Evolutionary conservation across 148 eudicot species (phyloP).

Genomic region (Silene conica): DNA sequence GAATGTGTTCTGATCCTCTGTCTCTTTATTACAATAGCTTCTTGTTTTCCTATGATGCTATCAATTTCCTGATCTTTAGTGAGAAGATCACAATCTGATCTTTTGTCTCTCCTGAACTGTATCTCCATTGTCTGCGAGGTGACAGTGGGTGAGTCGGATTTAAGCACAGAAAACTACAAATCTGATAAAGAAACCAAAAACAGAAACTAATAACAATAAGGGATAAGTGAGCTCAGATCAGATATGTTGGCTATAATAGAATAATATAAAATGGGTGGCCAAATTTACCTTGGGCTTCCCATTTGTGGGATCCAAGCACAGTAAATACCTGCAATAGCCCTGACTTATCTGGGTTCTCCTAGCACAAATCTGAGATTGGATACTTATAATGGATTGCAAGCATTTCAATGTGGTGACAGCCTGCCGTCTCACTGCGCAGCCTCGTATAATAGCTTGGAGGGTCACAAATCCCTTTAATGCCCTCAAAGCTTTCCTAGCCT

Average conservation of each 20-base stretch:
- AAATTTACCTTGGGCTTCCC: slow-evolving; percentile 20
- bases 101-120: slow-evolving; percentile 40
- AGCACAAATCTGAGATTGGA: slow-evolving; percentile 65
- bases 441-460: slow-evolving; percentile 78
- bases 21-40: slow-evolving; percentile 40
- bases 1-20: slow-evolving; percentile 52
- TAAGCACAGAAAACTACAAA: no score
- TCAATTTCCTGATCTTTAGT: slow-evolving; percentile 52
- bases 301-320: slow-evolving; percentile 4
- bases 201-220: not conserved
- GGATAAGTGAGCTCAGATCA: no score
- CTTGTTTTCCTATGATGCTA: slow-evolving; percentile 42
- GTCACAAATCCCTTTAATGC: slow-evolving; percentile 77
- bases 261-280: not conserved
- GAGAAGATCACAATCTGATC: slow-evolving; percentile 52
- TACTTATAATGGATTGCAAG: slow-evolving; percentile 62
- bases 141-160: no score
- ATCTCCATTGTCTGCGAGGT: slow-evolving; percentile 39
- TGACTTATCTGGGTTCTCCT: slow-evolving; percentile 41
- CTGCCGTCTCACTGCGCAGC: slow-evolving; percentile 64
- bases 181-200: not conserved
- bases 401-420: slow-evolving; percentile 59
- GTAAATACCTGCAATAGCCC: slow-evolving; percentile 17
- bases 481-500: slow-evolving; percentile 79
- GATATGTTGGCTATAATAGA: not conserved